These are phyloP conservation scores for Babesia microti DNA, from an alignment of 169 alveolate species.

Conservation along the genomic window DNA sequence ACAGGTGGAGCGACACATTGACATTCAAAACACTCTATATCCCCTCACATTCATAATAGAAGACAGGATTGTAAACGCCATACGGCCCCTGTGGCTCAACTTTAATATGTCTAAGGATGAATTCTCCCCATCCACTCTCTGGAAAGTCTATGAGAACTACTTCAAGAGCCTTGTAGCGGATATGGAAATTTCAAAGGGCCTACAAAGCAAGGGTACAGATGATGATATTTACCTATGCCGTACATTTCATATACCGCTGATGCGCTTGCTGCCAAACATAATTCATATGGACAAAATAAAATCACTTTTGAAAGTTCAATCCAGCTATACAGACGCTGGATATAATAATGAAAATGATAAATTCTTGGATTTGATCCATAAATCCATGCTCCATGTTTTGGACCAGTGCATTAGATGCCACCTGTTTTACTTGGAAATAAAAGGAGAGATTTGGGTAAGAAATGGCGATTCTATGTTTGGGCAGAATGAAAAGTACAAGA, in stretches of 20 bases:
- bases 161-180: too few species aligned
- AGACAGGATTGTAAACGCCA: slow-evolving; percentile 16
- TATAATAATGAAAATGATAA: background rate
- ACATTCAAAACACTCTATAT: slow-evolving; percentile 22
- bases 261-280: slow-evolving; percentile 21
- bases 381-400: slow-evolving; percentile 16
- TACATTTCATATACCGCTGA: slow-evolving; percentile 34
- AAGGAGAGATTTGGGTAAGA: slow-evolving; percentile 26
- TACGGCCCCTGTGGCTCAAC: too few species aligned
- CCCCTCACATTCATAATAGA: slow-evolving; percentile 26
- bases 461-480: slow-evolving; percentile 47
- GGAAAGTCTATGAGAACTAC: too few species aligned
- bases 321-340: background rate
- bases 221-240: slow-evolving; percentile 6
- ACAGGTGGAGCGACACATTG: slow-evolving; percentile 10
- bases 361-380: slow-evolving; percentile 10
- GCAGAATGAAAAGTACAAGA: slow-evolving; percentile 18
- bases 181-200: too few species aligned
- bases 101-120: too few species aligned
- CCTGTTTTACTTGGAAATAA: slow-evolving; percentile 27
- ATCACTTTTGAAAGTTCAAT: slow-evolving; percentile 1
- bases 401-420: slow-evolving; percentile 1
- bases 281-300: slow-evolving; percentile 13
- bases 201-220: background rate
- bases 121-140: too few species aligned